Evolutionary conservation across 164 flowering plant species (phyloP), one percentile per base, ranked within the genome.

Genomic region (Nymphaea colorata): DNA sequence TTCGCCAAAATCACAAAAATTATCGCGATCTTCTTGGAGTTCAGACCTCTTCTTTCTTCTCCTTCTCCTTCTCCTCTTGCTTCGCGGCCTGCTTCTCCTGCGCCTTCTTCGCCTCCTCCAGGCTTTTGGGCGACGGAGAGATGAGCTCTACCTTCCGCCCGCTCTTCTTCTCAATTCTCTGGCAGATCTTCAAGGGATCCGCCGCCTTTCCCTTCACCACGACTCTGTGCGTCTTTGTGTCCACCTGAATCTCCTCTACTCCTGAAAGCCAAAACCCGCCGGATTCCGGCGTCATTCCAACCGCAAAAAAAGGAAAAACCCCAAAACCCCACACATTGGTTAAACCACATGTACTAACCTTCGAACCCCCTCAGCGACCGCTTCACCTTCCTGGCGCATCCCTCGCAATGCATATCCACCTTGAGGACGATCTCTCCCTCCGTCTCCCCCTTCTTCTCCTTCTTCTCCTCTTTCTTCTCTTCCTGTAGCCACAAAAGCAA

Each of bases 351-450:
- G 36, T 2, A 2, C 68, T 14, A 59, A 91, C 97, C 98, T 72
- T 79, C 76, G 65, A 89, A 87, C 41, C 91, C 91, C 47, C 64
- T 85, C 61, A 91, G 86, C 44, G 85, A 77, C 55, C 83, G 60
- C 41, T 80, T 83, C 69, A 91, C 89, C 69, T 91, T 91, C 59
- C 77, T 80, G 11, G 97, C 95, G 64, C 97, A 91, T 0, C 96
- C 97, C 66, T 91, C 96, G 53, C 97, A 91, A 85, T 91, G 97
- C 97, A 91, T 91, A 87, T 73, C 87, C 12, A 91, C 91, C 57
- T 68, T 82, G 66, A 87, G 71, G 6, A 87, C 82, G 55, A 90
- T 81, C 67, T 86, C 86, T 25, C 36, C 36, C 36, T 25, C 36
- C 62, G 73, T 80, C 3, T 69, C 77, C 3, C 67, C 14, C 42